A percentile compares a stretch with the other conserved stretches of the same genome.
Conservation (phyloP, 2,329 filamentous ascomycete genomes). For the Helotiales sp. region DNA sequence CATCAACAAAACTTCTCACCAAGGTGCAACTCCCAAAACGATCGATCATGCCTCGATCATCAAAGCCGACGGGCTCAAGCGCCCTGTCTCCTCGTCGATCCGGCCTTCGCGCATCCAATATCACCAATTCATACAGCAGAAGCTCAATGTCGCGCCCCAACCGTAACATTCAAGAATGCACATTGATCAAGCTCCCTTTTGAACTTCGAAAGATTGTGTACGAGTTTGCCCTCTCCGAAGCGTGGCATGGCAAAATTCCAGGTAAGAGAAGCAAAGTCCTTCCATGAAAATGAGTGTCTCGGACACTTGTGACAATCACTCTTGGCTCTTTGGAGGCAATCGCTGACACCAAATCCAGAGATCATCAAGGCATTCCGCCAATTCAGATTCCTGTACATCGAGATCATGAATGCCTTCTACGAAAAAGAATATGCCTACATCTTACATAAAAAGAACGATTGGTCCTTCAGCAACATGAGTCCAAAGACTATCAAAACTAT, state of each 20-base stretch:
- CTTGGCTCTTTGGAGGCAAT: too few relatives aligned
- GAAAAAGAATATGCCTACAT: background rate
- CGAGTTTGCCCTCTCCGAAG: background rate
- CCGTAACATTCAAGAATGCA: background rate
- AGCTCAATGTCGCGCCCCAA: background rate
- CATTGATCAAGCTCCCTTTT: background rate
- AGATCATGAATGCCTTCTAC: background rate
- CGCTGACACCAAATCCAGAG: too few relatives aligned
- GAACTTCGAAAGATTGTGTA: slow-evolving; percentile 1
- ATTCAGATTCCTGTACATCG: background rate
- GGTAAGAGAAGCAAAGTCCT: too few relatives aligned
- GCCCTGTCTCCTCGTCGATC: background rate
- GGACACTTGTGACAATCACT: too few relatives aligned
- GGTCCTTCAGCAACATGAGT: slow-evolving; percentile 3
- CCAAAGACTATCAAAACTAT: background rate
- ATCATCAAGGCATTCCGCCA: slow-evolving; percentile 4
- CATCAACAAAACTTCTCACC: too few relatives aligned
- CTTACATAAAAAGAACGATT: background rate
- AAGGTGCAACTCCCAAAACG: background rate
- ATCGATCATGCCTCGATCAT: background rate
- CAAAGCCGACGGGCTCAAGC: background rate
- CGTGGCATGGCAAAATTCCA: slow-evolving; percentile 1
- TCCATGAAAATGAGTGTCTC: too few relatives aligned
- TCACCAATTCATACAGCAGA: background rate
- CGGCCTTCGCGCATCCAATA: background rate